Evolutionary conservation across 768 basidiomycete species (phyloP), one percentile per base, ranked within the genome.

Genomic region (Steccherinum ochraceum): DNA sequence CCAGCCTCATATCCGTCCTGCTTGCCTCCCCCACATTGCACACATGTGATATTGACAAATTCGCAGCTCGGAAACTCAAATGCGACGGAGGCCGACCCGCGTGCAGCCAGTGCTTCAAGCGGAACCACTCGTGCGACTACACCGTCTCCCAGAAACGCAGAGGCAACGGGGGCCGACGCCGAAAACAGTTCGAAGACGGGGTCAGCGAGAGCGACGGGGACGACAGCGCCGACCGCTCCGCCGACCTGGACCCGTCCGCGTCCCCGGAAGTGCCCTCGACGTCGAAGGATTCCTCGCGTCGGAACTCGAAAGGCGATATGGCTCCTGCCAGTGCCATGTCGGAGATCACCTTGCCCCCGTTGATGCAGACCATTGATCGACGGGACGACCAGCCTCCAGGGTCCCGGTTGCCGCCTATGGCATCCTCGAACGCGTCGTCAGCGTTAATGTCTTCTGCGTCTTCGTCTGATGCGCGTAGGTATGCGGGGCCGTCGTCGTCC

Each of bases 11-110:
- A 23, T 7, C 21, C 41, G 41, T 61, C 19, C 41, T 7, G 16
- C 18, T 43, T 11, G 35, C n/a, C 11, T 39, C 35, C 35, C 35
- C n/a, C 35, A 39, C 41, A 43, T 23, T 18, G 7, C 19, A 18
- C 10, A 43, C 35, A 49, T 53, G 46, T 48, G 40, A 24, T 12
- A 13, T 19, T 24, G 18, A 23, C 43, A 1, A 5, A 43, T 48
- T 56, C 54, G 48, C 66, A 91, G 89, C 89, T 46, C 82, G 89
- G 53, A 92, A 92, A 70, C 75, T 92, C 40, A 91, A 91, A 72
- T 92, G 89, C 65, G 89, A 92, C 60, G 89, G 89, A 46, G 86
- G 84, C 40, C 80, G 86, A 45, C 89, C 89, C 5, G 84, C 88
- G 12, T 92, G 89, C 63, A 73, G 80, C 44, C 89, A 92, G 64